Base-by-base conservation (phyloP, 2,329 filamentous ascomycete genomes). In the Neofusicoccum laricinum region DNA sequence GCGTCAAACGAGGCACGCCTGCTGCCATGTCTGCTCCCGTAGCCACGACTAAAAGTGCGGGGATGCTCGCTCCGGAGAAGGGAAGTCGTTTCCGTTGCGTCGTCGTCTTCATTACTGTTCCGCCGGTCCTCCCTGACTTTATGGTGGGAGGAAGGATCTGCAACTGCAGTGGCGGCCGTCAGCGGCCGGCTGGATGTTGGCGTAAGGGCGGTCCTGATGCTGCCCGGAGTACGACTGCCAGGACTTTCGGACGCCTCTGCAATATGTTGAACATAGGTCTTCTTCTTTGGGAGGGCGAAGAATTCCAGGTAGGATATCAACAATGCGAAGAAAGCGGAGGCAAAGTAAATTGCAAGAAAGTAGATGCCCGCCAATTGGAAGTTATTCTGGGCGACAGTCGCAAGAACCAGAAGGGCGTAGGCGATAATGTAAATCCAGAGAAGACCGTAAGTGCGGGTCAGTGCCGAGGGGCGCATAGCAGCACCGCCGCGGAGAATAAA, bases 371-470 rank as follows among this genome's bases (percentile, higher is more conserved):
- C 89, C 58, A 95, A 81, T 15, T 89, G 84, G 69, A 88, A 84
- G 19, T 91, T 87, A 72, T 93, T 87, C 68, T 92, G 90, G n/a
- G 88, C 85, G 3, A 96, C 85, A 0, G 92, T 91, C 45, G 88
- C 84, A 49, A 85, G 80, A 14, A 96, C 86, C 64, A 97, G 84
- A 45, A 91, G 70, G 2, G 85, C 78, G 88, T 93, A 98, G 43
- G 87, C 86, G 0, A 92, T 76, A 36, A 86, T 74, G 73, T 93
- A 97, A 50, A 97, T 82, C 93, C 95, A 98, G 10, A 96, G 84
- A 49, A 93, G 82, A 58, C 86, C 84, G 75, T 95, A 97, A 4
- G 89, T 85, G 19, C 94, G 86, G 65, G 96, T 91, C 6, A 98
- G 85, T 3, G 94, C 94, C 17, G 91, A 95, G 1, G 95, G 94